phyloP scores from a whole-genome alignment of 192 early-diverging fungal species.

The Backusella morwellensis region DNA sequence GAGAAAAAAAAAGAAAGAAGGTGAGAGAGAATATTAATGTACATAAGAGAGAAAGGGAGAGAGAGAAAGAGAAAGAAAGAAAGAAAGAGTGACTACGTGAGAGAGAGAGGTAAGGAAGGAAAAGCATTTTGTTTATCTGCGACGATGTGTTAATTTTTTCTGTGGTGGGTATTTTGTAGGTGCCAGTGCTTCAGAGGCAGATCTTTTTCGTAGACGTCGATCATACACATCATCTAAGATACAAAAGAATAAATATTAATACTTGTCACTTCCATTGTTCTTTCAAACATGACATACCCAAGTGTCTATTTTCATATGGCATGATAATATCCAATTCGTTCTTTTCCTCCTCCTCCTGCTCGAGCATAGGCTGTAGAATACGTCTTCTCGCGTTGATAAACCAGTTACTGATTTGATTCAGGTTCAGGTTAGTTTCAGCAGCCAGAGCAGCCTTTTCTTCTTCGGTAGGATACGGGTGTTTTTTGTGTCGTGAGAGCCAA shows the following conservation, averaged over 20 bases:
- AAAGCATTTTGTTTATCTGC: neutral
- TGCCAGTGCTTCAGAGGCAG: conserved; percentile 1
- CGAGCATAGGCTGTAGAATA: conserved; percentile 54
- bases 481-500: conserved; percentile 54
- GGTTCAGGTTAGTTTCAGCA: conserved; percentile 43
- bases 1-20: neutral
- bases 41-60: neutral
- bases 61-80: neutral
- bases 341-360: conserved; percentile 28
- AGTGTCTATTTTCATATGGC: conserved; percentile 8
- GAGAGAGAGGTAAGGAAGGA: neutral
- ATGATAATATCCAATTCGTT: conserved; percentile 22
- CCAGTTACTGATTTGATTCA: conserved; percentile 64
- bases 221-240: conserved; percentile 15
- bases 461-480: conserved; percentile 58
- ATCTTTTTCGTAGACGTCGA: conserved; percentile 13
- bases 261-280: neutral
- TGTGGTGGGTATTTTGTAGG: conserved; percentile 17
- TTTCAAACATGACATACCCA: neutral
- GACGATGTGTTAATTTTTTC: conserved; percentile 4
- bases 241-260: too few species aligned
- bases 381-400: conserved; percentile 61
- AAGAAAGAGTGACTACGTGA: neutral
- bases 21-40: neutral
- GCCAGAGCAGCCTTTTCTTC: conserved; percentile 49